phyloP scores from a whole-genome alignment of 192 early-diverging fungal species.

The Linnemannia exigua region DNA sequence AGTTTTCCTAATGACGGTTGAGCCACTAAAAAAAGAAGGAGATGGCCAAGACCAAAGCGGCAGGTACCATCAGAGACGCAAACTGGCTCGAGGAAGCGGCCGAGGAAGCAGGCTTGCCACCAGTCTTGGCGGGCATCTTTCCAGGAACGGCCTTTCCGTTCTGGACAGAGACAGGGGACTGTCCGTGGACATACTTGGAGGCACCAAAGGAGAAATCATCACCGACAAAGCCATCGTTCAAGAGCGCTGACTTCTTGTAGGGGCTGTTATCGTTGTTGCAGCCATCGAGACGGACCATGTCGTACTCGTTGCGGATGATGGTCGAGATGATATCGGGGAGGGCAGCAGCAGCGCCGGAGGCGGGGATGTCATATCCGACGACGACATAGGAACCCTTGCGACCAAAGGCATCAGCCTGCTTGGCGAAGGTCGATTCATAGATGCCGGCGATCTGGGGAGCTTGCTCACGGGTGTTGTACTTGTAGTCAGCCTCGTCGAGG shows the following conservation, averaged over 20 bases:
- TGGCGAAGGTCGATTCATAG: constrained; percentile 57
- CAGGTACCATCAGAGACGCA: neutral
- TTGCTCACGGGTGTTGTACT: constrained; percentile 57
- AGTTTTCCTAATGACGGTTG: neutral
- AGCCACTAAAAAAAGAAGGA: neutral
- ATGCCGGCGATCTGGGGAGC: constrained; percentile 58
- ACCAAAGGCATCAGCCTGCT: constrained; percentile 64
- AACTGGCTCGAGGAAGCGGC: neutral
- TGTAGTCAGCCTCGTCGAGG: constrained; percentile 64
- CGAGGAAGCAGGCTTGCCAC: neutral
- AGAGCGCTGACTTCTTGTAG: constrained; percentile 58
- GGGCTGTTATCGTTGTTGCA: constrained; percentile 64
- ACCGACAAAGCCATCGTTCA: constrained; percentile 51
- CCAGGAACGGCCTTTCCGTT: constrained; percentile 46
- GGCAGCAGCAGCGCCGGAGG: constrained; percentile 61
- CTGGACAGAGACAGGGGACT: constrained; percentile 52
- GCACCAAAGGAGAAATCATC: constrained; percentile 64
- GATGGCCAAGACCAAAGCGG: neutral
- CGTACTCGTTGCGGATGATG: constrained; percentile 60
- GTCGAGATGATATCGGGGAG: constrained; percentile 58
- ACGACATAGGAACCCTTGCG: constrained; percentile 61
- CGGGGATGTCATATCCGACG: constrained; percentile 67
- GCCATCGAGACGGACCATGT: constrained; percentile 67
- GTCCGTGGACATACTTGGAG: constrained; percentile 60
- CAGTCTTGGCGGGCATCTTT: constrained; percentile 40